Base-by-base conservation (phyloP, 176 grass and related monocot genomes). In the Tillandsia fasciculata region DNA sequence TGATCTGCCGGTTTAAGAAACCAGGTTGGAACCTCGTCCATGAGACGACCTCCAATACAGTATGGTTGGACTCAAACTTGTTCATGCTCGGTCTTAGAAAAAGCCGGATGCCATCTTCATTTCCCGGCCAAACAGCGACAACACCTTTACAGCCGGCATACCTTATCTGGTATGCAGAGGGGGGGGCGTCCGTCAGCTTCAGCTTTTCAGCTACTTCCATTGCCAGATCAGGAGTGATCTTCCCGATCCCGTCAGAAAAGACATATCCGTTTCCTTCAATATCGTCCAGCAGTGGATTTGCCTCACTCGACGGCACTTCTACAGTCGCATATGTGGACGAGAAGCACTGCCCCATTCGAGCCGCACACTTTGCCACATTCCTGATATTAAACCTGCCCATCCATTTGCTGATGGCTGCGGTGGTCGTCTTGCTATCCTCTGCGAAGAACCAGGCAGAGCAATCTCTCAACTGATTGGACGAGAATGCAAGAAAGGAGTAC, bases 171-270 rank as follows among this genome's bases (percentile, higher is more conserved):
- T 89, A 96, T 67, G 92, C 92, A 20, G 92, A 96, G 77, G 92
- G 92, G 17, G 85, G 78, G 20, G 67, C 77, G 48, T 88, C 86
- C 0, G 48, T 80, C 48, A 91, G 65, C 48, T 78, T 78, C 52
- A 96, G 76, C n/a, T 68, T 77, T 66, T 85, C 29, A 70, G 88
- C 83, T 27, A 96, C 88, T 82, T 96, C 83, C 10, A 79, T 68
- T 67, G 88, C 88, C 71, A 96, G 85, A 10, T 96, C 88, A 0
- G 81, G 86, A 4, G 78, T 83, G 57, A 91, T 89, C 54, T 73
- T 91, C 72, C 88, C 92, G 33, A 96, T 89, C 71, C 92, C 92
- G 80, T 96, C 92, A 27, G 88, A 96, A 71, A 96, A 96, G 76
- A 78, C 8, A 11, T 91, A 96, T 0, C 29, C 29, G 70, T 91